Percentiles rank a stretch among this genome's conserved stretches.
phyloP scores from a whole-genome alignment of 257 asterid species.

The Solanum lycopersicoides region DNA sequence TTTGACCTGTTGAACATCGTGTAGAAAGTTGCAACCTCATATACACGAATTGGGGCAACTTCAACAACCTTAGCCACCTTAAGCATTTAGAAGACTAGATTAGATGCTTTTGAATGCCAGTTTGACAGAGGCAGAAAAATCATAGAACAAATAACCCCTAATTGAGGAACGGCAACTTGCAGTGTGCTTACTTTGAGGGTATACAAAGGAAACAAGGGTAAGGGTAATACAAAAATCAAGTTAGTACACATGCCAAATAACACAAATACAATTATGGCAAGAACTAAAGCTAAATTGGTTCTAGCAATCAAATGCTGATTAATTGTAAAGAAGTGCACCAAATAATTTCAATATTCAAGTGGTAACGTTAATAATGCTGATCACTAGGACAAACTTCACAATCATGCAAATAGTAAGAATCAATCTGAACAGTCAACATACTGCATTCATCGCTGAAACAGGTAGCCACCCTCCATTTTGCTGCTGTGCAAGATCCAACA shows the following conservation, averaged over 20 bases:
- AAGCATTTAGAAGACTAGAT: background rate
- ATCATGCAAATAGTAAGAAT: background rate
- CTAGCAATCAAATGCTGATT: background rate
- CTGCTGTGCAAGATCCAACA: slow-evolving; percentile 97
- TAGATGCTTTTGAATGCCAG: background rate
- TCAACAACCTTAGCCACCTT: slow-evolving; percentile 92
- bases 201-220: background rate
- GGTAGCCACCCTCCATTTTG: slow-evolving; percentile 99
- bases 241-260: background rate
- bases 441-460: slow-evolving; percentile 96
- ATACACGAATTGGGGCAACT: slow-evolving; percentile 97
- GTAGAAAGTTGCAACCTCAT: slow-evolving; percentile 96
- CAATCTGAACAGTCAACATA: slow-evolving; percentile 20
- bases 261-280: background rate
- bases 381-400: background rate
- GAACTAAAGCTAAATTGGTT: background rate
- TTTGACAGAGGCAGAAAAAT: background rate
- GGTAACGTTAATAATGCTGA: background rate
- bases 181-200: background rate
- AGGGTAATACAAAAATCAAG: background rate
- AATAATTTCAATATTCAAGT: background rate
- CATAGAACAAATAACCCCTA: background rate
- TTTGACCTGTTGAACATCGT: slow-evolving; percentile 93
- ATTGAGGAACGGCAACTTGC: background rate
- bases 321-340: background rate